Evolutionary conservation across 257 asterid genomes (phyloP), one percentile per base, ranked within the genome.

Genomic region (Ajuga chamaepitys): DNA sequence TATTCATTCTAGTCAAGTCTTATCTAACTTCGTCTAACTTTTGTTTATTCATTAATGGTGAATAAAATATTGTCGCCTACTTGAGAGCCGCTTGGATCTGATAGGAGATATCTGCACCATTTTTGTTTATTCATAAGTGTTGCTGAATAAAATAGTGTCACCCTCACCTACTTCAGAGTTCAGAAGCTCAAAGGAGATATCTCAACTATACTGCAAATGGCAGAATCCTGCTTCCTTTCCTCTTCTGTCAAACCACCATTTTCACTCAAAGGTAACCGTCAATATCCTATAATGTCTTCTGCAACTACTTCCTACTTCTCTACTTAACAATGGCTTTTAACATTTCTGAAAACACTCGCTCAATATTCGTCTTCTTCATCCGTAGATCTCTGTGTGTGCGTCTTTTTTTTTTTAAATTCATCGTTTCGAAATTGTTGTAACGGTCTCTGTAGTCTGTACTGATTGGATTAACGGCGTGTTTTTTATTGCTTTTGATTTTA

Each of bases 151-250:
- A n/a, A n/a, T n/a, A n/a, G n/a, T n/a, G n/a, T n/a, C n/a, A n/a
- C n/a, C n/a, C n/a, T 61, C 74, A 48, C 14, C 63, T 35, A 35
- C 12, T n/a, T n/a, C n/a, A n/a, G n/a, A n/a, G n/a, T n/a, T n/a
- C n/a, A n/a, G n/a, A n/a, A n/a, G n/a, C 2, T 30, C 37, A 28
- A 2, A 2, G 34, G 5, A 28, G 5, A 8, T 28, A 47, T 34
- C 40, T 41, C 28, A 26, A 28, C 13, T 14, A 10, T 17, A 13
- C 16, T 2, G 1, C 41, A 26, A 51, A 78, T 80, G 85, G 78
- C 82, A 40, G 74, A 71, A 11, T 71, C 78, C 42, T 64, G 48
- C 24, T 64, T 68, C 18, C 68, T 77, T 24, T 42, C 78, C 67
- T 20, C 75, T 51, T 40, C 74, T 61, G 38, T 50, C 17, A 70